These are phyloP conservation scores for Monilinia polystroma DNA, from an alignment of 2,329 filamentous ascomycete species.

Conservation along the genomic window DNA sequence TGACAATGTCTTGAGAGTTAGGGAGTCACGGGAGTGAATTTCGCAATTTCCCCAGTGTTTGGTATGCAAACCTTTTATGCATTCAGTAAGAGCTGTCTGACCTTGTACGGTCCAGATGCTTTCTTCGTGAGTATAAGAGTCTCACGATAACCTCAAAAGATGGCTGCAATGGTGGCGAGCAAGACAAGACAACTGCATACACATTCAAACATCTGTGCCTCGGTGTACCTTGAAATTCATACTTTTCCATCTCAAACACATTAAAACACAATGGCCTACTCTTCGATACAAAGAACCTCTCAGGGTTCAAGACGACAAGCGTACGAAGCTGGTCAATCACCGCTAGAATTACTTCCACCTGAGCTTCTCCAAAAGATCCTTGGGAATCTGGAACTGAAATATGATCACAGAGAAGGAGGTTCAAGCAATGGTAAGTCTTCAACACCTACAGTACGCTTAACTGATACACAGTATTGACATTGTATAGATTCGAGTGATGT, in stretches of 20 bases:
- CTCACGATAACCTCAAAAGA: constrained; percentile 11
- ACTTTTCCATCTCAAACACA: neutral
- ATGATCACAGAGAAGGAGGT: constrained; percentile 5
- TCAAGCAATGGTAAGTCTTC: constrained; percentile 10
- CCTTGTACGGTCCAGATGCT: neutral
- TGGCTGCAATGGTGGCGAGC: neutral
- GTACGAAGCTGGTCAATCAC: constrained; percentile 42
- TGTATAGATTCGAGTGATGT: constrained; percentile 1
- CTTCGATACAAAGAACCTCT: neutral
- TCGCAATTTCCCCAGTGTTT: constrained; percentile 18
- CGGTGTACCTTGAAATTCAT: neutral
- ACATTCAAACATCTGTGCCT: neutral
- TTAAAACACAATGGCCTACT: constrained; percentile 8
- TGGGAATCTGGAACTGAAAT: constrained; percentile 11
- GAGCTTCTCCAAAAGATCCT: constrained; percentile 64
- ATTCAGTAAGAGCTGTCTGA: constrained; percentile 1
- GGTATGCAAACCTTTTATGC: constrained; percentile 16
- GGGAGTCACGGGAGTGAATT: constrained; percentile 19
- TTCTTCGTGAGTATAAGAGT: constrained; percentile 4
- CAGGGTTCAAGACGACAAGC: neutral
- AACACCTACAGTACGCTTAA: neutral
- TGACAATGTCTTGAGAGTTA: constrained; percentile 19
- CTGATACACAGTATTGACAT: neutral
- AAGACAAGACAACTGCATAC: neutral
- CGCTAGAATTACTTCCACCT: constrained; percentile 63